phyloP scores from a whole-genome alignment of 768 basidiomycete genomes.

The Tremella yokohamensis region DNA sequence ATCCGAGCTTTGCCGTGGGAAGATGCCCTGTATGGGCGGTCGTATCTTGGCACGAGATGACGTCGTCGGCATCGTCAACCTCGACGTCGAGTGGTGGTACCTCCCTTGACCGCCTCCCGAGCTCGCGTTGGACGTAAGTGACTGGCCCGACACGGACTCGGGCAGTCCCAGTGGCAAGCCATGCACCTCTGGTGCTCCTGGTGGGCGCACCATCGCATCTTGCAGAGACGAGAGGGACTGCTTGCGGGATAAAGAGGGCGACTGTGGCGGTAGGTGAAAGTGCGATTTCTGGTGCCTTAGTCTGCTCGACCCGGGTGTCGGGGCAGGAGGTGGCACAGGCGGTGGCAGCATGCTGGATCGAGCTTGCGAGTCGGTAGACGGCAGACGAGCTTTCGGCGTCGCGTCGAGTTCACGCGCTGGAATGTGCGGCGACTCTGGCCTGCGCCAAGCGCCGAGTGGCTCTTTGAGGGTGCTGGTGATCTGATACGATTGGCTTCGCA shows the following conservation, averaged over 20 bases:
- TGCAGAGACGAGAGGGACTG: slow-evolving; percentile 40
- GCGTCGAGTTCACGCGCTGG: too few species aligned
- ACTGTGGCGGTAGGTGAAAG: slow-evolving; percentile 33
- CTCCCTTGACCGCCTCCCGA: background rate
- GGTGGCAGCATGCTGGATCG: slow-evolving; percentile 17
- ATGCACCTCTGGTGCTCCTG: too few species aligned
- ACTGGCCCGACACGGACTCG: slow-evolving; percentile 3
- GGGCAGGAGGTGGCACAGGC: slow-evolving; percentile 9
- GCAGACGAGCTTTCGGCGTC: slow-evolving; percentile 3
- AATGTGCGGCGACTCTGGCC: too few species aligned
- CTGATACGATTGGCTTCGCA: slow-evolving; percentile 33
- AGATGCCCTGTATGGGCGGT: slow-evolving; percentile 57
- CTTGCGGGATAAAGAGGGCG: slow-evolving; percentile 34
- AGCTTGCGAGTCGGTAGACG: slow-evolving; percentile 4
- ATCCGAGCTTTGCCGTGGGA: background rate
- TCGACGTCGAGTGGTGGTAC: slow-evolving; percentile 27
- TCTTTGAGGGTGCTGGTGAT: slow-evolving; percentile 12
- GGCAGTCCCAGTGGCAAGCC: too few species aligned
- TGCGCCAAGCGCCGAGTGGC: too few species aligned
- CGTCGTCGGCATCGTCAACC: slow-evolving; percentile 83
- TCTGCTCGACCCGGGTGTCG: slow-evolving; percentile 22
- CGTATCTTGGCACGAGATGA: slow-evolving; percentile 67
- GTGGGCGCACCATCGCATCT: slow-evolving; percentile 29
- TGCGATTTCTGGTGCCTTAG: slow-evolving; percentile 48
- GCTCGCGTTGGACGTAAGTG: slow-evolving; percentile 3